Base-by-base conservation (phyloP, 2,329 filamentous ascomycete genomes). In the Tympanopsis confertula region DNA sequence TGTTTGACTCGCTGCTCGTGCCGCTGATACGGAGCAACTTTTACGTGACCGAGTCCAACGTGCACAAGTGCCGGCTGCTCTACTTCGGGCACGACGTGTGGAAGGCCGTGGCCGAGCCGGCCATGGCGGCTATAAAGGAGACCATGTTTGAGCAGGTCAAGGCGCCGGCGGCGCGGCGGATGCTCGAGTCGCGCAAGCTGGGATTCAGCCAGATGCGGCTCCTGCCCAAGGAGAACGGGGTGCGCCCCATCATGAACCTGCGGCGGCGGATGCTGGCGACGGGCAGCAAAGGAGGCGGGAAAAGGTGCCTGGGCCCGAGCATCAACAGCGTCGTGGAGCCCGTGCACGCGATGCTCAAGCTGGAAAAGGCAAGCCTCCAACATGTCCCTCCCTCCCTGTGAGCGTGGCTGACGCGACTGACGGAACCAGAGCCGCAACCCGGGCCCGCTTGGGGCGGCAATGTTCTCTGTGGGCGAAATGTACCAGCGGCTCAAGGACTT, bases 31-130 rank as follows among this genome's bases (percentile, higher is more conserved):
- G 85, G 22, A 78, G 75, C 44, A 88, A 91, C 50, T 98, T 98
- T 50, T 89, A 96, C 52, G 84, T 95, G 26, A 98, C 91, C 0
- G 91, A 98, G 55, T 91, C 87, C 0, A 87, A 77, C 44, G 66
- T 68, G 1, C 77, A 94, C 51, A 78, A 82, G 13, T 86, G 91
- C 48, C 76, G 78, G 19, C 62, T 96, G 1, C 94, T 94, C 56
- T 98, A 86, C 59, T 96, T 95, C 53, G 82, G 89, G 3, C 91
- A 98, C 45, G 91, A 98, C 56, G 68, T 91, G 7, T 98, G 91
- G 91, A 76, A 74, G 37, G 69, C 69, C 29, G 58, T 96, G 22
- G 76, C 81, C 2, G 79, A 88, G 47, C 83, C 87, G 5, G 75
- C 81, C 0, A 63, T 95, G 52, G 56, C 66, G 1, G 61, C 62